These are phyloP conservation scores for Eucalyptus pauciflora DNA, from an alignment of 345 rosid genomes.

Conservation along the genomic window DNA sequence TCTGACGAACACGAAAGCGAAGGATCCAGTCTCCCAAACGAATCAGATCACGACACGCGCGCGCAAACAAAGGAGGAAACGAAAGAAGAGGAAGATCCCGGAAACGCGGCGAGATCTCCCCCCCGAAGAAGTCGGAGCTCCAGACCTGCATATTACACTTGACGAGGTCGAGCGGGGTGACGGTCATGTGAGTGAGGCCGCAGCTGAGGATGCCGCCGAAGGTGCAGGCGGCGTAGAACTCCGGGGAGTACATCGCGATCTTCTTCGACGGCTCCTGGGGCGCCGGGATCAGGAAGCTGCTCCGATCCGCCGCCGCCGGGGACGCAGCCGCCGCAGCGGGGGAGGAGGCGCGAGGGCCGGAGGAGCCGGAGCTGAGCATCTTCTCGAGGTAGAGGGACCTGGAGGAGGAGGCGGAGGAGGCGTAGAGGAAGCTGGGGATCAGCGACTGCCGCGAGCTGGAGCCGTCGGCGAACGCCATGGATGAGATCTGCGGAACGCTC, in stretches of 20 bases:
- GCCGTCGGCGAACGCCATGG: conserved; percentile 29
- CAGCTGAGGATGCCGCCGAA: conserved; percentile 66
- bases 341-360: not conserved
- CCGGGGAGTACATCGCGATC: conserved; percentile 72
- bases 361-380: not conserved
- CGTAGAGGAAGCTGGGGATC: conserved; percentile 72
- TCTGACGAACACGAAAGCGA: not conserved
- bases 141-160: conserved; percentile 98
- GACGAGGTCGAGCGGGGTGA: conserved; percentile 93
- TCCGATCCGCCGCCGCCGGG: not conserved
- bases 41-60: not conserved
- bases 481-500: not conserved
- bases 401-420: conserved; percentile 11
- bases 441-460: conserved; percentile 25
- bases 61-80: not conserved
- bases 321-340: not conserved
- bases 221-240: conserved; percentile 74
- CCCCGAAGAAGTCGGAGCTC: not conserved
- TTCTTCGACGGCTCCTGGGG: conserved; percentile 53
- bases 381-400: conserved; percentile 9
- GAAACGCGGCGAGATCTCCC: not conserved
- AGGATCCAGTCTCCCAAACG: not conserved
- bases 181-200: conserved; percentile 76
- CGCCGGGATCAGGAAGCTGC: conserved; percentile 27
- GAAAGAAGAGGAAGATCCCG: not conserved